A percentile compares a stretch with the other conserved stretches of the same genome.
These are phyloP conservation scores for Pseudogymnoascus sp. DNA, from an alignment of 2,329 filamentous ascomycete genomes.

Conservation along the genomic window DNA sequence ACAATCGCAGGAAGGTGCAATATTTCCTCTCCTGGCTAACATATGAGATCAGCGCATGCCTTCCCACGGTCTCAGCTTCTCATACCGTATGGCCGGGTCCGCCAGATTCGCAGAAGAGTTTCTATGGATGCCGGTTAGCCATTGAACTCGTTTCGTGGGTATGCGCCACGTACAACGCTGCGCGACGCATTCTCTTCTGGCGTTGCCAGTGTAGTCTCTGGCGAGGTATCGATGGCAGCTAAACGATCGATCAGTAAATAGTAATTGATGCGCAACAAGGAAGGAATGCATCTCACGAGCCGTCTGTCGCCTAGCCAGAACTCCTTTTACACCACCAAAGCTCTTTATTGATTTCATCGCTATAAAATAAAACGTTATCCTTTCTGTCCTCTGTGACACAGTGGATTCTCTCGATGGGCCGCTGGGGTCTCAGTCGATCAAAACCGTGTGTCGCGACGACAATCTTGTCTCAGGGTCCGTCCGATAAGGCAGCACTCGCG, in stretches of 20 bases:
- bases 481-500: conserved; percentile 4
- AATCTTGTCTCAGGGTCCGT: conserved; percentile 8
- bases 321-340: conserved; percentile 27
- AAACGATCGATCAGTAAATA: neutral
- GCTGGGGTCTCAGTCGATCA: neutral
- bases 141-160: neutral
- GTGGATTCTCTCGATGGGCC: neutral
- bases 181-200: conserved; percentile 60
- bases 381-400: neutral
- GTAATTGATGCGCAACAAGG: conserved; percentile 14
- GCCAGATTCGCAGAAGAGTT: conserved; percentile 73
- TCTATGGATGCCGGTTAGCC: conserved; percentile 39
- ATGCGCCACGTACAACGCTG: conserved; percentile 51
- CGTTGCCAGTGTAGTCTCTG: conserved; percentile 40
- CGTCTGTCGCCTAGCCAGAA: conserved; percentile 28
- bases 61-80: neutral
- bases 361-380: neutral
- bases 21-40: conserved; percentile 70
- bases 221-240: conserved; percentile 12
- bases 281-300: neutral
- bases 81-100: conserved; percentile 49
- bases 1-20: conserved; percentile 89
- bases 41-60: conserved; percentile 12
- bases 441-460: neutral
- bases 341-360: conserved; percentile 31